These are phyloP conservation scores for Mercurialis annua DNA, from an alignment of 345 rosid genomes.

Conservation along the genomic window DNA sequence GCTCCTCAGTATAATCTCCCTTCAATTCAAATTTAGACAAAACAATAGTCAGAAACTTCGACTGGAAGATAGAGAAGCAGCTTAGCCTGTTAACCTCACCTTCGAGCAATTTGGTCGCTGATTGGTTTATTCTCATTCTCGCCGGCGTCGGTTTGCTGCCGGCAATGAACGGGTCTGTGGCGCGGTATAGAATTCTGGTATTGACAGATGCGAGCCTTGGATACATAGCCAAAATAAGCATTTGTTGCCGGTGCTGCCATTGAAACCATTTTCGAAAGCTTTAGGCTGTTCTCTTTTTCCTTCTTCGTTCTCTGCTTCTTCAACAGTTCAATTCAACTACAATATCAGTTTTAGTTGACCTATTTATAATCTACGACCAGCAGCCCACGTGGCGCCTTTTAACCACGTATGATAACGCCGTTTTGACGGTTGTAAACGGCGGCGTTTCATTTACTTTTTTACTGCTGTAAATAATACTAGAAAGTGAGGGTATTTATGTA, in stretches of 20 bases:
- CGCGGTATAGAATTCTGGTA: background rate
- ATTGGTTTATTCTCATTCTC: conserved; percentile 31
- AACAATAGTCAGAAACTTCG: background rate
- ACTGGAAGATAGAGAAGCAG: background rate
- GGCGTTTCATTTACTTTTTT: background rate
- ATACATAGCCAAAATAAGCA: conserved; percentile 17
- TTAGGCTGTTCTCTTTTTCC: background rate
- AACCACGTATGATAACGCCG: background rate
- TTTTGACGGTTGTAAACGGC: background rate
- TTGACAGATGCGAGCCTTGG: conserved; percentile 15
- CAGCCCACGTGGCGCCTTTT: background rate
- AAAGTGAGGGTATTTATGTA: too few relatives aligned
- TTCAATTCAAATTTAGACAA: conserved; percentile 23
- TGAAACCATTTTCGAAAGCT: conserved; percentile 44
- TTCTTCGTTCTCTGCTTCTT: background rate
- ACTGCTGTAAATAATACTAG: background rate
- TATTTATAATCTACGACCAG: background rate
- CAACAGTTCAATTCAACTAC: too few relatives aligned
- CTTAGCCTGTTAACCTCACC: conserved; percentile 36
- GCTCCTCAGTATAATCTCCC: conserved; percentile 78
- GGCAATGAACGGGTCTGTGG: conserved; percentile 32
- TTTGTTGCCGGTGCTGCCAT: conserved; percentile 41
- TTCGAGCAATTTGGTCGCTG: conserved; percentile 42
- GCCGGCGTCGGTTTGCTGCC: conserved; percentile 31
- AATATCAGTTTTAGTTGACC: background rate